Evolutionary conservation across 805 yeast species (phyloP).

Genomic region (Danielia oregonensis): DNA sequence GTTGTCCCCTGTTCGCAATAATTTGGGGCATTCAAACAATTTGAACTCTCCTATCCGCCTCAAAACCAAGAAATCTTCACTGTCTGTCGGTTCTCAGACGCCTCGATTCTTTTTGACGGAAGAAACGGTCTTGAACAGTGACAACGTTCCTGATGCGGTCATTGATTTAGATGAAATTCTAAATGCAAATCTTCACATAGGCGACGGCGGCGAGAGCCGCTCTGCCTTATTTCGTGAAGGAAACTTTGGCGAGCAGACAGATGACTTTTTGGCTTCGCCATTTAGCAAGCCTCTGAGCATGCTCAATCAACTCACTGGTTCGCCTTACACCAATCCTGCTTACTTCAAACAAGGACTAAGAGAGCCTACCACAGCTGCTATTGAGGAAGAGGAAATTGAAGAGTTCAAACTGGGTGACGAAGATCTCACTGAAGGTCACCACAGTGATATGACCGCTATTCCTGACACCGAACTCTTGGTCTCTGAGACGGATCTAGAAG

Average conservation of each 20-base stretch:
- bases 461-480: background rate
- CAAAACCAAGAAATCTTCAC: conserved; percentile 20
- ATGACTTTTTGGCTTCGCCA: conserved; percentile 31
- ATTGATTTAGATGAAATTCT: conserved; percentile 56
- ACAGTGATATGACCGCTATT: background rate
- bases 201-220: conserved; percentile 9
- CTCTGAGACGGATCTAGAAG: conserved; percentile 4
- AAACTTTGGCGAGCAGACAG: too few relatives aligned
- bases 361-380: conserved; percentile 20
- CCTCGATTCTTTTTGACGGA: conserved; percentile 28
- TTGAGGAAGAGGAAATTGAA: conserved; percentile 19
- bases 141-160: conserved; percentile 48
- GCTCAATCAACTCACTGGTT: conserved; percentile 11
- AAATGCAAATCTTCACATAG: conserved; percentile 27
- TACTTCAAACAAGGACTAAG: conserved; percentile 29
- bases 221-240: too few relatives aligned
- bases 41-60: conserved; percentile 34
- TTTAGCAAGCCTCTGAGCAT: conserved; percentile 8
- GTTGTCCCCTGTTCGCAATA: conserved; percentile 2
- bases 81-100: conserved; percentile 16
- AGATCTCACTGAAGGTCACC: background rate
- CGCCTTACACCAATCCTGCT: conserved; percentile 16
- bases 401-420: conserved; percentile 7
- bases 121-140: conserved; percentile 23
- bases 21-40: conserved; percentile 7